Conservation (phyloP, 306 rosid species). For the Lagenaria siceraria region DNA sequence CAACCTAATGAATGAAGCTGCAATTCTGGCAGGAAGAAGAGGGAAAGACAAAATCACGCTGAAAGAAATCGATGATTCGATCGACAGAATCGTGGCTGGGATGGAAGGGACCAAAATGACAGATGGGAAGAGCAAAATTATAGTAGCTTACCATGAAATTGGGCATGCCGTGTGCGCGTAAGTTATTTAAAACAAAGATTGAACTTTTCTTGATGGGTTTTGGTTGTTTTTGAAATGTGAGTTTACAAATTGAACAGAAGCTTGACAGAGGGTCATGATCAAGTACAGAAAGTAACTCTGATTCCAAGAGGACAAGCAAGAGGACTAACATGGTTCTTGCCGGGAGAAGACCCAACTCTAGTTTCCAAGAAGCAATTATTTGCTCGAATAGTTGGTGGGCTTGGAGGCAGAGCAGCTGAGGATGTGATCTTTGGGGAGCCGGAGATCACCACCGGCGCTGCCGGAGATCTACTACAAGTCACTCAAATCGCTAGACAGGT, state of each 20-base stretch:
- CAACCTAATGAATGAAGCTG: slow-evolving; percentile 86
- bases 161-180: slow-evolving; percentile 95
- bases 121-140: slow-evolving; percentile 89
- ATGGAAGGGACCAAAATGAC: slow-evolving; percentile 98
- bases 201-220: too few relatives aligned
- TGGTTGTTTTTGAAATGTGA: background rate
- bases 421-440: slow-evolving; percentile 87
- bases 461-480: slow-evolving; percentile 84
- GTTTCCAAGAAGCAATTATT: slow-evolving; percentile 85
- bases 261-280: slow-evolving; percentile 87
- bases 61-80: slow-evolving; percentile 87
- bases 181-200: slow-evolving; percentile 12
- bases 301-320: slow-evolving; percentile 95
- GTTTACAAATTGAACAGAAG: slow-evolving; percentile 30
- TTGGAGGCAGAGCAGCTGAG: slow-evolving; percentile 96
- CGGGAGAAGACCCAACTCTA: slow-evolving; percentile 76
- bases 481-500: slow-evolving; percentile 89
- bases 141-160: slow-evolving; percentile 91
- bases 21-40: slow-evolving; percentile 84
- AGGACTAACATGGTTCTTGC: slow-evolving; percentile 93
- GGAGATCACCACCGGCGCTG: slow-evolving; percentile 95
- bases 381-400: slow-evolving; percentile 92
- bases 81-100: slow-evolving; percentile 92
- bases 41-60: slow-evolving; percentile 70
- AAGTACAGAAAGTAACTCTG: slow-evolving; percentile 75